Evolutionary conservation across 768 basidiomycete genomes (phyloP).

Genomic region (Galerina sulciceps): DNA sequence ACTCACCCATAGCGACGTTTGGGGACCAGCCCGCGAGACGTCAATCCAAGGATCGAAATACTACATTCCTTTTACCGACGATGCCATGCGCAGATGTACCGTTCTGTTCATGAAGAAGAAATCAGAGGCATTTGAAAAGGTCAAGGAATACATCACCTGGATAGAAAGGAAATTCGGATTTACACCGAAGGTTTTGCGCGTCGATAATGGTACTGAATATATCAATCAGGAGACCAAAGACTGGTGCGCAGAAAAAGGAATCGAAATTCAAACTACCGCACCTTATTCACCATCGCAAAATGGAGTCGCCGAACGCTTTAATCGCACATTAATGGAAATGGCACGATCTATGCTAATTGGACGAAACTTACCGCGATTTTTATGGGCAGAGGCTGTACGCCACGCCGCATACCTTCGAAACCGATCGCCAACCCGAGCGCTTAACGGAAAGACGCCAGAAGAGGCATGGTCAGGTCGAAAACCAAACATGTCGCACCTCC

Average conservation of each 20-base stretch:
- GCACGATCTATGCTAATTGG: conserved; percentile 6
- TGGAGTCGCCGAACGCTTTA: conserved; percentile 9
- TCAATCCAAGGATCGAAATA: conserved; percentile 29
- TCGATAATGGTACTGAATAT: conserved; percentile 31
- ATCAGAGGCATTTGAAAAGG: conserved; percentile 11
- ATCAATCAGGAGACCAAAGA: background rate
- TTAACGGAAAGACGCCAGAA: conserved; percentile 26
- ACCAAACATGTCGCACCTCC: conserved; percentile 24
- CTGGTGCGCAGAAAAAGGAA: background rate
- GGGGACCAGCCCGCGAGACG: conserved; percentile 26
- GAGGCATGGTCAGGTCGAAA: conserved; percentile 19
- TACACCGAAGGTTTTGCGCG: background rate
- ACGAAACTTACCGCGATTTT: background rate
- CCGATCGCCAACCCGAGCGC: conserved; percentile 22
- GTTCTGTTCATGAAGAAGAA: conserved; percentile 5
- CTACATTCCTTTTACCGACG: conserved; percentile 28
- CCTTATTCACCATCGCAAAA: conserved; percentile 10
- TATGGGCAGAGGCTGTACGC: conserved; percentile 24
- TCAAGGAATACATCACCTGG: conserved; percentile 12
- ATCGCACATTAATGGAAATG: conserved; percentile 7
- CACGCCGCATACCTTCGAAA: conserved; percentile 33
- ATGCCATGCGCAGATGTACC: background rate
- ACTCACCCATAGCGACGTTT: conserved; percentile 28
- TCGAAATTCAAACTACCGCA: background rate
- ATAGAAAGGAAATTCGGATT: conserved; percentile 11